These are phyloP conservation scores for Brassica napus DNA, from an alignment of 345 rosid species.

Conservation along the genomic window DNA sequence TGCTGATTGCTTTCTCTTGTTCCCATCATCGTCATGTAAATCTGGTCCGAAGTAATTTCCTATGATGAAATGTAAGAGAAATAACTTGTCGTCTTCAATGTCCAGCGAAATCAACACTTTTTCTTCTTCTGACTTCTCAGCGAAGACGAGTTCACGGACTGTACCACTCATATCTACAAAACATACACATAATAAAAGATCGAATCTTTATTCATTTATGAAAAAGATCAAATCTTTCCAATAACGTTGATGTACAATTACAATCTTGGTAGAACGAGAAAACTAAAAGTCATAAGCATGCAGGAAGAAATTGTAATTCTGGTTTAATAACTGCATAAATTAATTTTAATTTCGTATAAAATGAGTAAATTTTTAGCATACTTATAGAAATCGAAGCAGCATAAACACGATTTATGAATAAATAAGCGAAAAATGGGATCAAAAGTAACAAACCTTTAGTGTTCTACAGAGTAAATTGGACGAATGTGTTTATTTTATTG, in stretches of 20 bases:
- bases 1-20: slow-evolving; percentile 39
- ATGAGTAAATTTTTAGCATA: not conserved
- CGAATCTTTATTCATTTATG: not conserved
- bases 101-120: slow-evolving; percentile 14
- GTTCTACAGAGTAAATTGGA: slow-evolving; percentile 11
- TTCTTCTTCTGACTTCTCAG: slow-evolving; percentile 4
- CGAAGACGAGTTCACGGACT: slow-evolving; percentile 21
- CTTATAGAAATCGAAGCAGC: not conserved
- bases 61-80: slow-evolving; percentile 33
- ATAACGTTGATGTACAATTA: not conserved
- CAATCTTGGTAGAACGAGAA: not conserved
- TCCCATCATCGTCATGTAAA: slow-evolving; percentile 18
- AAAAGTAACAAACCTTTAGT: slow-evolving; percentile 22
- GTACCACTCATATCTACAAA: slow-evolving; percentile 25
- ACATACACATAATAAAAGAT: not conserved
- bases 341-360: not conserved
- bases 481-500: not conserved
- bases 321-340: not conserved
- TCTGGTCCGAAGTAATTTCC: slow-evolving; percentile 42
- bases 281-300: not conserved
- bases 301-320: not conserved
- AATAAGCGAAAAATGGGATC: slow-evolving; percentile 1
- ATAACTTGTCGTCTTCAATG: slow-evolving; percentile 37
- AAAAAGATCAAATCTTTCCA: not conserved
- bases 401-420: not conserved